Base-by-base conservation (phyloP, 495 filamentous ascomycete genomes). In the Trichoderma erinaceum region DNA sequence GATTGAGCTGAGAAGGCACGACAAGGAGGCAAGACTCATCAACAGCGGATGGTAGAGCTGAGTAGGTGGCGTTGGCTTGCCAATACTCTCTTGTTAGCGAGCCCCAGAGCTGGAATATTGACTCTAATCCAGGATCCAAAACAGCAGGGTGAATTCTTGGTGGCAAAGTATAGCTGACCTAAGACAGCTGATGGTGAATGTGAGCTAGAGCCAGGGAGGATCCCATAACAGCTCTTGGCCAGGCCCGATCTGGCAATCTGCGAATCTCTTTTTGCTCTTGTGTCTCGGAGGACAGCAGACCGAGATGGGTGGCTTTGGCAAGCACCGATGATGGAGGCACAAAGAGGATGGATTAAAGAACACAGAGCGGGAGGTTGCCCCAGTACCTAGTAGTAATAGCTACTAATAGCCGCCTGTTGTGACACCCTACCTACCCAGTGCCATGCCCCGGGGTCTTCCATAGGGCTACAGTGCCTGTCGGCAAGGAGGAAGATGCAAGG, bases 161-260 rank as follows among this genome's bases (percentile, higher is more conserved):
- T 61, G 56, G 56, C 56, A 18, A 61, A 61, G 56, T 29, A 32
- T 61, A 61, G 56, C 56, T 61, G 56, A 61, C 56, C 56, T 61
- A 66, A 48, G 65, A 48, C 65, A 66, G 65, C 41, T 66, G 38
- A 16, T 43, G 32, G 63, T 23, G 63, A 65, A 43, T 65, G 18
- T 15, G 63, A 32, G 35, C 27, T 13, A 32, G 63, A 32, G 35
- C 27, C 11, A 32, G 15, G 13, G 27, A 8, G 25, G 27, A 61
- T 61, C 16, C 56, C 56, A 61, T 61, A 32, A 27, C 56, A 61
- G 27, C 56, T 61, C 56, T 61, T 32, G 56, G 56, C 16, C 56
- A 61, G 56, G 16, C 25, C 27, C 27, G 56, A 61, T 61, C 56
- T 61, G 56, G 56, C 16, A 32, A 61, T 61, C 25, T 61, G 29